Percentiles rank a stretch among this genome's conserved stretches.
phyloP scores from a whole-genome alignment of 176 grass and related monocot species.

The Oryza rufipogon region DNA sequence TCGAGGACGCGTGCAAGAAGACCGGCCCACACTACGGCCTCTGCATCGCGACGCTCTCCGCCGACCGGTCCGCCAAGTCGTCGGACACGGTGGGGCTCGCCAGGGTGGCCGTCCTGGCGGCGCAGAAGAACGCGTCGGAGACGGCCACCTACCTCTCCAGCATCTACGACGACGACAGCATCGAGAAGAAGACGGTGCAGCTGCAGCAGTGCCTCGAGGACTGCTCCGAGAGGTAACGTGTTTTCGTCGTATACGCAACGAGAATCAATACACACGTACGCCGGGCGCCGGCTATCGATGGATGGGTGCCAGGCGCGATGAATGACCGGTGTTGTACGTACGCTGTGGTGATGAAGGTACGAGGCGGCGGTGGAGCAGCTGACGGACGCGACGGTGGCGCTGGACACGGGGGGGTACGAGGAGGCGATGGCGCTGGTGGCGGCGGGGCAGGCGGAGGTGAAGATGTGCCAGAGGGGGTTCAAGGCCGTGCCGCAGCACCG shows the following conservation, averaged over 20 bases:
- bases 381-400: constrained; percentile 49
- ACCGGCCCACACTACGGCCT: constrained; percentile 48
- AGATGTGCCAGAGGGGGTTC: constrained; percentile 63
- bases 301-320: neutral
- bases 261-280: too few species aligned
- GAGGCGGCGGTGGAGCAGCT: constrained; percentile 75
- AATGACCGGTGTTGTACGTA: neutral
- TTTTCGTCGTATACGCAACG: too few species aligned
- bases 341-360: constrained; percentile 36
- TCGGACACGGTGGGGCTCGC: constrained; percentile 47
- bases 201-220: constrained; percentile 71
- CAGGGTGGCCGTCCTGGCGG: constrained; percentile 43
- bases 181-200: constrained; percentile 46
- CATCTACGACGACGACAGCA: constrained; percentile 49
- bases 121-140: constrained; percentile 56
- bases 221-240: constrained; percentile 39
- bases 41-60: constrained; percentile 60
- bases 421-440: constrained; percentile 51
- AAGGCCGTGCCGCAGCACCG: constrained; percentile 39
- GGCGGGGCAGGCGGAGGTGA: constrained; percentile 56
- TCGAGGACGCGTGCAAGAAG: constrained; percentile 64
- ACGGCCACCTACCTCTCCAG: constrained; percentile 44
- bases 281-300: neutral
- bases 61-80: constrained; percentile 38
- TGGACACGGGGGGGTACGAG: constrained; percentile 44